Conservation (phyloP, 352 stramenopile species). For the Blastocystis sp. region DNA sequence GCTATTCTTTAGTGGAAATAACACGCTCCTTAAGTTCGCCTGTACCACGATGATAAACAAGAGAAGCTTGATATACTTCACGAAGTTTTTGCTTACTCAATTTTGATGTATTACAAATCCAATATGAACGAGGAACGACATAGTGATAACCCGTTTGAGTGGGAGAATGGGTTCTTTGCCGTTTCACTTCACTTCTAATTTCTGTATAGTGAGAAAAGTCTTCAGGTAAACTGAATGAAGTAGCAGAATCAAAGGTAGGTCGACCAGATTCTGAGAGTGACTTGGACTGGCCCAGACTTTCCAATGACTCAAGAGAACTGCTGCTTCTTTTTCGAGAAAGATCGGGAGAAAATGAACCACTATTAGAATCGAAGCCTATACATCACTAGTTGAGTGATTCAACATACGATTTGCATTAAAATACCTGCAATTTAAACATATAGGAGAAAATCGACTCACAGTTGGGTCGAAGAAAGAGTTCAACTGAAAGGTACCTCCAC, state of each 20-base stretch:
- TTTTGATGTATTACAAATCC: conserved; percentile 1
- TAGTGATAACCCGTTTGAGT: background rate
- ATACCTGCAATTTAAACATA: background rate
- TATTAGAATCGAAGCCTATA: background rate
- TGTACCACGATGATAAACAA: conserved; percentile 36
- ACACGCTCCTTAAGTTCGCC: background rate
- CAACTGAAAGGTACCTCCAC: background rate
- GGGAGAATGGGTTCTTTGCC: background rate
- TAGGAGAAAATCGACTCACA: background rate
- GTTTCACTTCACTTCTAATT: background rate
- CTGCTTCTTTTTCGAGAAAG: background rate
- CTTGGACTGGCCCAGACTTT: background rate
- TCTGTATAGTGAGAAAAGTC: background rate
- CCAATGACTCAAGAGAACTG: background rate
- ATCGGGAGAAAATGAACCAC: background rate
- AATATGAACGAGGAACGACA: conserved; percentile 39
- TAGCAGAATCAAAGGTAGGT: too few species aligned
- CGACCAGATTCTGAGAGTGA: background rate
- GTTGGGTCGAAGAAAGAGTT: background rate
- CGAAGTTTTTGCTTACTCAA: background rate
- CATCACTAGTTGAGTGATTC: background rate
- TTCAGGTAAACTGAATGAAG: background rate
- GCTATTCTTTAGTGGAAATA: background rate
- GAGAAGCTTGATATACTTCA: background rate
- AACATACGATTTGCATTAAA: background rate